A percentile compares a stretch with the other conserved stretches of the same genome.
Conservation (phyloP, 2,329 filamentous ascomycete species). For the Meredithiella fracta region DNA sequence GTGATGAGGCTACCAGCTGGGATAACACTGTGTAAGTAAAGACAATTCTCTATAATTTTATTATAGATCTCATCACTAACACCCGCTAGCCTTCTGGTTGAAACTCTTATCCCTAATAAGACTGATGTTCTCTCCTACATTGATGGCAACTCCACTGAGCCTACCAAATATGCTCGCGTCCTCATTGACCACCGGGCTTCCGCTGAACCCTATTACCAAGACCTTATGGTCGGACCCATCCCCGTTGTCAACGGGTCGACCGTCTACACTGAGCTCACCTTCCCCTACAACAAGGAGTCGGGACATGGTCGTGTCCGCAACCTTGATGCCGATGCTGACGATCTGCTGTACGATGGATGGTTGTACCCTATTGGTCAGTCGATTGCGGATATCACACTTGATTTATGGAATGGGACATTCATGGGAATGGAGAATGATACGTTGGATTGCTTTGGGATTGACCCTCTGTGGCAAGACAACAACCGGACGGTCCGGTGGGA, state of each 20-base stretch:
- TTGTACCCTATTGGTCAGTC: conserved; percentile 19
- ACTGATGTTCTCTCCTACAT: conserved; percentile 29
- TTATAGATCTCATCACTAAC: not conserved
- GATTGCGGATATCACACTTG: conserved; percentile 29
- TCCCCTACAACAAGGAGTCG: conserved; percentile 27
- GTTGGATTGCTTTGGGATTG: conserved; percentile 21
- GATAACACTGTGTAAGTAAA: conserved; percentile 27
- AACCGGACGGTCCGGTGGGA: conserved; percentile 24
- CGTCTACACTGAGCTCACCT: conserved; percentile 24
- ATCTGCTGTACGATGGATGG: conserved; percentile 20
- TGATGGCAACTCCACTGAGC: conserved; percentile 21
- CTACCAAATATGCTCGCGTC: conserved; percentile 28
- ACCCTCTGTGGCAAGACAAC: conserved; percentile 26
- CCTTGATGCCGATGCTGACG: conserved; percentile 21
- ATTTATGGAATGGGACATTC: conserved; percentile 23
- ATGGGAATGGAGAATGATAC: conserved; percentile 21
- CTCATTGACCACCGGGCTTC: conserved; percentile 30
- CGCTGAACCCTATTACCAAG: conserved; percentile 27
- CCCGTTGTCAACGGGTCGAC: conserved; percentile 25
- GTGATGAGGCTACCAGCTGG: conserved; percentile 22
- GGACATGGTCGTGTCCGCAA: conserved; percentile 22
- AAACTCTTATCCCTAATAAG: conserved; percentile 33
- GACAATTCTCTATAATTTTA: not conserved
- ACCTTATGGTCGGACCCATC: conserved; percentile 34
- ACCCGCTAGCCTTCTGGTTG: conserved; percentile 19